Conservation (phyloP, 1,139 yeast genomes). For the Sugiyamaella pinicola region DNA sequence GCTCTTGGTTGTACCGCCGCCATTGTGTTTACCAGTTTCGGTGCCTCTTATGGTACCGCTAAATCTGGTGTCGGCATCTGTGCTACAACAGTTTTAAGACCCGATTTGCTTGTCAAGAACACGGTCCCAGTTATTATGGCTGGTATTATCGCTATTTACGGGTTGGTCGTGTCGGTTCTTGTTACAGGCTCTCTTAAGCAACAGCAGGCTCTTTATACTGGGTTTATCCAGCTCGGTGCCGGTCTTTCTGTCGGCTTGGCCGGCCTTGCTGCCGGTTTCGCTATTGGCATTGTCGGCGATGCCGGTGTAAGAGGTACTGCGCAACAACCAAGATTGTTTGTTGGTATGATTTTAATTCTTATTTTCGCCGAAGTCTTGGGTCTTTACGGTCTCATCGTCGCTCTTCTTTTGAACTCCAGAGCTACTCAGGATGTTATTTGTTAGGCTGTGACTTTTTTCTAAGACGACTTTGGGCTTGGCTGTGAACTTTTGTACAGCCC, state of each 20-base stretch:
- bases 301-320: slow-evolving; percentile 82
- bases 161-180: slow-evolving; percentile 93
- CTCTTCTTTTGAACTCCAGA: slow-evolving; percentile 93
- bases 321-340: slow-evolving; percentile 76
- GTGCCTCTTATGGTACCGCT: slow-evolving; percentile 99
- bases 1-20: slow-evolving; percentile 99
- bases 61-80: slow-evolving; percentile 99
- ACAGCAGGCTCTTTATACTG: slow-evolving; percentile 91
- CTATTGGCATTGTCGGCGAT: slow-evolving; percentile 98
- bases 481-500: not conserved
- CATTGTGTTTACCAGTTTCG: slow-evolving; percentile 96
- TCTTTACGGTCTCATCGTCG: slow-evolving; percentile 95
- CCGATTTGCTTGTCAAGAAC: slow-evolving; percentile 74
- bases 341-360: slow-evolving; percentile 71
- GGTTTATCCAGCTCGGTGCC: slow-evolving; percentile 97
- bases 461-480: no score
- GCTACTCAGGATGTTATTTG: slow-evolving; percentile 89
- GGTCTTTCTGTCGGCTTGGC: slow-evolving; percentile 97
- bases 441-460: slow-evolving; percentile 48
- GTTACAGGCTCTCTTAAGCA: slow-evolving; percentile 89
- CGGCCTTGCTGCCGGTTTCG: slow-evolving; percentile 98
- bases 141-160: slow-evolving; percentile 99
- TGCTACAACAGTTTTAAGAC: slow-evolving; percentile 97
- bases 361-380: slow-evolving; percentile 99
- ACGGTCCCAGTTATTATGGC: slow-evolving; percentile 95